Base-by-base conservation (phyloP, 768 basidiomycete species). In the Cyathus striatus region DNA sequence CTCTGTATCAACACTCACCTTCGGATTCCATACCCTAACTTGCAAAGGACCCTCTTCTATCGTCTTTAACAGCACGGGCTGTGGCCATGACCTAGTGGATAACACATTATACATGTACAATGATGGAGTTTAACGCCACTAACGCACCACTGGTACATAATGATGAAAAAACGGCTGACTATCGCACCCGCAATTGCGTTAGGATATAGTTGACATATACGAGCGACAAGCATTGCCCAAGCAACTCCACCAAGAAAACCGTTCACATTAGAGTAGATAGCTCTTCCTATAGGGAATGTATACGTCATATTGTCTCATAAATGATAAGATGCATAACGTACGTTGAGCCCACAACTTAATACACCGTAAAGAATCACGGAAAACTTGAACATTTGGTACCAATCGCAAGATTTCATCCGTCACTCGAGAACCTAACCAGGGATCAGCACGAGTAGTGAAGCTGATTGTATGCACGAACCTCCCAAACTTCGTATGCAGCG, bases 311-410 rank as follows among this genome's bases (percentile, higher is more conserved):
- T 14, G 14, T 14, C 38, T n/a, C 2, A 18, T 14, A 22, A 20
- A 38, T n/a, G n/a, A 14, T 5, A 33, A 40, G 23, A 25, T 17
- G 14, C 27, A 47, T 22, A 17, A 73, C 89, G 44, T 56, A 95
- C 95, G 72, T 67, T 92, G 87, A 7, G 96, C 96, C 96, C 96
- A 99, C 22, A 98, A 70, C 63, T 97, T 95, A 61, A 99, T 97
- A 59, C 93, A 93, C 50, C 96, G 79, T 48, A 99, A 64, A 9
- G 96, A 85, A 54, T 94, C 92, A 49, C 96, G 84, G 68, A 97
- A 99, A 16, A 95, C 91, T 46, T 83, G 76, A 16, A 94, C 90
- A 55, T 97, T 86, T 9, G 96, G 95, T 2, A 99, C 95, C 18
- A 99, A 73, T 38, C 93, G 84, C 52, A 99, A 65, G 48, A 98